Evolutionary conservation across 768 basidiomycete genomes (phyloP).

Genomic region (Cytidiella melzeri): DNA sequence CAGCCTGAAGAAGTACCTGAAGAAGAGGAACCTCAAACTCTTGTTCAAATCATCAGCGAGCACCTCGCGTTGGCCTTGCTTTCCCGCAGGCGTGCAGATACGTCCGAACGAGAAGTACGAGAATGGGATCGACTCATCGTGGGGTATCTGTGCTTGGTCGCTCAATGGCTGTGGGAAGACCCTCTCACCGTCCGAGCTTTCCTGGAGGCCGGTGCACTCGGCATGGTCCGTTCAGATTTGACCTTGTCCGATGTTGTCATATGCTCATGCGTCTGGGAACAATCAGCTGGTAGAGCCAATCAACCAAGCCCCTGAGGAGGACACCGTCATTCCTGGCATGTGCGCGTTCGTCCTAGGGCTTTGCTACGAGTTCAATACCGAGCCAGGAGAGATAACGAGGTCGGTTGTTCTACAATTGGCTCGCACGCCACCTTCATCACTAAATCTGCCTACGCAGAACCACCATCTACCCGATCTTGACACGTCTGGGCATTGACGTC

Average conservation of each 20-base stretch:
- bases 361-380: slow-evolving; percentile 94
- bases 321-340: slow-evolving; percentile 82
- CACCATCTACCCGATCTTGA: slow-evolving; percentile 85
- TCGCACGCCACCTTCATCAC: not conserved
- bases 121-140: slow-evolving; percentile 92
- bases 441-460: slow-evolving; percentile 36
- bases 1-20: slow-evolving; percentile 24
- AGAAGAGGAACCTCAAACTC: slow-evolving; percentile 61
- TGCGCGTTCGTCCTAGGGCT: slow-evolving; percentile 89
- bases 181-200: slow-evolving; percentile 83
- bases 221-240: slow-evolving; percentile 58
- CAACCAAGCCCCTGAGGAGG: slow-evolving; percentile 82
- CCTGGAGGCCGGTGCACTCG: slow-evolving; percentile 83
- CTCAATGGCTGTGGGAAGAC: slow-evolving; percentile 98
- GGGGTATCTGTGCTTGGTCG: slow-evolving; percentile 75
- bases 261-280: too few relatives aligned
- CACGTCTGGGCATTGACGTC: slow-evolving; percentile 84
- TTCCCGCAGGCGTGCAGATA: slow-evolving; percentile 60
- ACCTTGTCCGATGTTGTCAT: too few relatives aligned
- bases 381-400: slow-evolving; percentile 95
- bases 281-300: slow-evolving; percentile 92
- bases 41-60: slow-evolving; percentile 84
- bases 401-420: slow-evolving; percentile 31
- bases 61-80: slow-evolving; percentile 85
- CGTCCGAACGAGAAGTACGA: slow-evolving; percentile 62